Conservation (phyloP, 2,329 filamentous ascomycete species). For the Venturia effusa region DNA sequence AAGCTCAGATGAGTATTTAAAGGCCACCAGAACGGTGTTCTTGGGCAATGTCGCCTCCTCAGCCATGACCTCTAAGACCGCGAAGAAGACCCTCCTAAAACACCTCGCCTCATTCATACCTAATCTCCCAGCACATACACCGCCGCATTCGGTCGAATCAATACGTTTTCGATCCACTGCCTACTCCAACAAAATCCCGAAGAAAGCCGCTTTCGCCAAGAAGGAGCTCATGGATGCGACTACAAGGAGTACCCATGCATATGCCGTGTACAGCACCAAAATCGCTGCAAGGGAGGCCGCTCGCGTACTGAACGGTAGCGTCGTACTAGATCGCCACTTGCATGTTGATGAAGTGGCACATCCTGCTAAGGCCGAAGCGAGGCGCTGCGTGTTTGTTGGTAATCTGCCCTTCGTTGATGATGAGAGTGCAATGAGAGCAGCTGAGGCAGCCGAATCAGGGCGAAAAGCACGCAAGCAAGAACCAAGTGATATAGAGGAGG, state of each 20-base stretch:
- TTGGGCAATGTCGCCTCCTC: constrained; percentile 79
- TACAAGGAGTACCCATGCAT: constrained; percentile 87
- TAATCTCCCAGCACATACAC: constrained; percentile 33
- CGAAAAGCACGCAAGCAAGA: constrained; percentile 58
- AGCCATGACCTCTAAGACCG: constrained; percentile 71
- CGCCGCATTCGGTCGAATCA: constrained; percentile 69
- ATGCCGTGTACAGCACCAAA: constrained; percentile 73
- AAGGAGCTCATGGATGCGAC: constrained; percentile 85
- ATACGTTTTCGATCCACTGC: constrained; percentile 90
- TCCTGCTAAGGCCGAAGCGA: constrained; percentile 70
- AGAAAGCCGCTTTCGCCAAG: constrained; percentile 88
- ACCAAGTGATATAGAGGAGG: constrained; percentile 83
- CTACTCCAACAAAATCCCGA: constrained; percentile 72
- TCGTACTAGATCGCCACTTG: constrained; percentile 77
- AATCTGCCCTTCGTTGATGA: constrained; percentile 96
- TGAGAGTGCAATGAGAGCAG: constrained; percentile 55
- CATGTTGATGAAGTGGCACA: constrained; percentile 87
- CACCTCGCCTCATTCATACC: constrained; percentile 70
- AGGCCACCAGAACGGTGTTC: constrained; percentile 83
- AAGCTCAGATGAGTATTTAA: constrained; percentile 56
- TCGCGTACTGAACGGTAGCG: constrained; percentile 67
- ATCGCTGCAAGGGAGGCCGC: constrained; percentile 67
- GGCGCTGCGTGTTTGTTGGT: constrained; percentile 88
- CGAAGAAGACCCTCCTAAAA: constrained; percentile 63
- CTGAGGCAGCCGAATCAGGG: constrained; percentile 53